Evolutionary conservation across 2,329 filamentous ascomycete genomes (phyloP), one percentile per base, ranked within the genome.

Genomic region (Epichloe coenophiala): DNA sequence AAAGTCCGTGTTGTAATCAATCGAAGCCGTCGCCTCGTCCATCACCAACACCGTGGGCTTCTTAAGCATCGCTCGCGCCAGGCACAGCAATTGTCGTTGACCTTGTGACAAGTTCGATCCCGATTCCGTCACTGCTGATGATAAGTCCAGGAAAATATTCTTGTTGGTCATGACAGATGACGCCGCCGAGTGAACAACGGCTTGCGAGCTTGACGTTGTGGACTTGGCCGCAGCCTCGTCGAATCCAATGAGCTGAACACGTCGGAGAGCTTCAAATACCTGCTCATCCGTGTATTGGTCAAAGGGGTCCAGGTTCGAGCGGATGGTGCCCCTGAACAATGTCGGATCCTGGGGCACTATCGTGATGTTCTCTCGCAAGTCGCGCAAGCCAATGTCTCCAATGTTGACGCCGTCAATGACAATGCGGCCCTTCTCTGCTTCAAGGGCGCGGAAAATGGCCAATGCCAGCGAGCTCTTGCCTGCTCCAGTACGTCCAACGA

Each of bases 311-410:
- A 98, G 76, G 63, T 98, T 98, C 64, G 75, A 89, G 55, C 91
- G 81, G 55, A 97, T 86, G 0, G 90, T 96, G 56, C 91, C 91
- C 13, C 83, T 90, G 68, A 97, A 97, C 1, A 97, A 75, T 0
- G 91, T 97, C 50, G 88, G 93, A 63, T 98, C 93, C 71, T 98
- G 93, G 31, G 93, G 93, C 51, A 98, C 93, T 67, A 98, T 97
- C 0, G 94, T 96, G 60, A 98, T 94, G 45, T 87, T 84, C 68
- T 95, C 86, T 50, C 93, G 86, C 59, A 98, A 73, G 67, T 97
- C 91, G 56, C 88, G 86, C n/a, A 98, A 77, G 6, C 93, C 93
- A 56, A 98, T 96, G 55, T 76, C 72, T 47, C 88, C 83, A 61
- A 97, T 88, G 60, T 97, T 88, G n/a, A 98, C 71, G 55, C 83